Conservation (phyloP, 306 rosid genomes). For the Sesbania bispinosa region DNA sequence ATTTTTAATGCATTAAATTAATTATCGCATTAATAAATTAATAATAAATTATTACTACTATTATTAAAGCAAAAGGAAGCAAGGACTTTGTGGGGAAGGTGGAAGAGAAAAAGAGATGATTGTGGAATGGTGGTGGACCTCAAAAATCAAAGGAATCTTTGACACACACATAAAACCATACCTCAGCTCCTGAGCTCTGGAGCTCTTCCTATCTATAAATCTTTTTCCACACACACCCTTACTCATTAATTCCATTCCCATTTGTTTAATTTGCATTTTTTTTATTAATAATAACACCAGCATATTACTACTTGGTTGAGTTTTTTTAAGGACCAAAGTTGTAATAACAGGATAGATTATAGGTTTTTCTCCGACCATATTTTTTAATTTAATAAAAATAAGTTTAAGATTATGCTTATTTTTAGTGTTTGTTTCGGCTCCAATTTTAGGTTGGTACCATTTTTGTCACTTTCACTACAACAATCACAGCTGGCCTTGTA, state of each 20-base stretch:
- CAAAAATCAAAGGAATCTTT: slow-evolving; percentile 78
- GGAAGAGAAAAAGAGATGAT: slow-evolving; percentile 38
- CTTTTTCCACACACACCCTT: slow-evolving; percentile 4
- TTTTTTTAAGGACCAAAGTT: neutral
- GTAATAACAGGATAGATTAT: neutral
- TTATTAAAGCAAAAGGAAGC: slow-evolving; percentile 38
- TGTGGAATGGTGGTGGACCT: slow-evolving; percentile 70
- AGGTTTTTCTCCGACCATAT: neutral
- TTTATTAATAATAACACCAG: too few relatives aligned
- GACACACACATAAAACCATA: slow-evolving; percentile 40
- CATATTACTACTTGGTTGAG: neutral
- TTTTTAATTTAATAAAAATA: neutral
- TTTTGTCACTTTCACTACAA: slow-evolving; percentile 32
- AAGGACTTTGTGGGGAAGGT: slow-evolving; percentile 42
- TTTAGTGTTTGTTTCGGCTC: slow-evolving; percentile 3
- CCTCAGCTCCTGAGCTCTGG: neutral
- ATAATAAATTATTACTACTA: slow-evolving; percentile 10
- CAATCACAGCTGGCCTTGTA: slow-evolving; percentile 27
- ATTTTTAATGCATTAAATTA: neutral
- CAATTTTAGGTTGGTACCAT: slow-evolving; percentile 17
- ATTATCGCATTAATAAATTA: slow-evolving; percentile 1
- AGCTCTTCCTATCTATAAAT: neutral
- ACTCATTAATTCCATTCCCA: slow-evolving; percentile 3
- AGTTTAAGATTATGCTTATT: neutral
- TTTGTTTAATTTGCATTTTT: neutral